Base-by-base conservation (phyloP, 2,329 filamentous ascomycete species). In the Cytospora mali region DNA sequence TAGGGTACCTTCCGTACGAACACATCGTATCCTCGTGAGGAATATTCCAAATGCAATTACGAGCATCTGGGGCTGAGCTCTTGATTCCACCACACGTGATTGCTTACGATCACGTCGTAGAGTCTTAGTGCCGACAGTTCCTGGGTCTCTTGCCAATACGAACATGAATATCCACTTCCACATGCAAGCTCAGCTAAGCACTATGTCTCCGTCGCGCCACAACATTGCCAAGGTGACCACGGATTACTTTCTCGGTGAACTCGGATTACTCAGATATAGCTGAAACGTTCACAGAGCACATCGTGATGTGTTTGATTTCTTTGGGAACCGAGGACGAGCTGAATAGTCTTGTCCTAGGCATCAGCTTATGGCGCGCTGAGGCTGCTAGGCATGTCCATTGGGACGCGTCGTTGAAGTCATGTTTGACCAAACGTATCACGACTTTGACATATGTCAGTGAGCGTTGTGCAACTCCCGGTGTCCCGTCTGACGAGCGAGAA, bases 131-230 rank as follows among this genome's bases (percentile, higher is more conserved):
- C 33, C 49, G 57, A 46, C 49, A 25, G 23, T 5, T 14, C 4
- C 29, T 6, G 11, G 6, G 6, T 31, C 29, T 23, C n/a, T 31
- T 21, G 25, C 49, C 57, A 59, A 59, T 48, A 31, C 25, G 49
- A 53, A 48, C 7, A 7, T 11, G 21, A 14, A 7, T 2, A 29
- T 13, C 27, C 25, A 21, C 18, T 2, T 21, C n/a, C 3, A 4
- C 46, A 18, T 33, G 25, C 16, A 23, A n/a, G 42, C 49, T 59
- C 49, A 59, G 57, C 57, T 48, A 27, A 59, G 57, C 50, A n/a
- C 57, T 53, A 46, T 18, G 13, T 18, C 51, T 14, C 0, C 48
- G 25, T 46, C 10, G 18, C 14, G 42, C n/a, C n/a, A 28, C 2
- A n/a, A n/a, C n/a, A n/a, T 6, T 14, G 23, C 21, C 23, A 29